Conservation (phyloP, 192 early-diverging fungal genomes). For the Oehlia diaphana region DNA sequence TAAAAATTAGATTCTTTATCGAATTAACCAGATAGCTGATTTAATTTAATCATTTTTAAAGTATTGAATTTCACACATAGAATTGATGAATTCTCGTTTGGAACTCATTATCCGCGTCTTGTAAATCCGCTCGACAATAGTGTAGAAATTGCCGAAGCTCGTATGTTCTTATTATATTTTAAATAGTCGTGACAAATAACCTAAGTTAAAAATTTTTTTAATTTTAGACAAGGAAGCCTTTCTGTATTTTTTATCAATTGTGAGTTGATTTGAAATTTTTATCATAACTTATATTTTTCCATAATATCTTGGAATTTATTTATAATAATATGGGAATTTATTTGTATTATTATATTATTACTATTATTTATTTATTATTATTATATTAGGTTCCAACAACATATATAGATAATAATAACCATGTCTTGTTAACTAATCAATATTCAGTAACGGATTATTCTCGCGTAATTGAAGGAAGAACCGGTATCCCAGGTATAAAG, state of each 20-base stretch:
- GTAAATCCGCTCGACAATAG: slow-evolving; percentile 87
- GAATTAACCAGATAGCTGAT: background rate
- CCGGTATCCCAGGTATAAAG: slow-evolving; percentile 37
- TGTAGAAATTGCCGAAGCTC: slow-evolving; percentile 59
- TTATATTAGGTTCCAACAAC: slow-evolving; percentile 61
- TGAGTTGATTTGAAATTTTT: slow-evolving; percentile 33
- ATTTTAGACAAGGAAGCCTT: slow-evolving; percentile 69
- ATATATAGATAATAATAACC: slow-evolving; percentile 61
- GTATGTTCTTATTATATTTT: slow-evolving; percentile 40
- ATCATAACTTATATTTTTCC: background rate
- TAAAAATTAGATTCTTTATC: background rate
- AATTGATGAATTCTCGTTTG: slow-evolving; percentile 91
- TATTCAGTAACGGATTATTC: slow-evolving; percentile 89
- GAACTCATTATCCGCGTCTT: slow-evolving; percentile 77
- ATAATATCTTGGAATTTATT: background rate
- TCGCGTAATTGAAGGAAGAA: slow-evolving; percentile 33
- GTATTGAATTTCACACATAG: slow-evolving; percentile 94
- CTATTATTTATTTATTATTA: background rate
- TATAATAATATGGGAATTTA: too few species aligned
- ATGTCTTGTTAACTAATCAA: slow-evolving; percentile 81
- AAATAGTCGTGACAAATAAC: background rate
- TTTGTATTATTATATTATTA: too few species aligned
- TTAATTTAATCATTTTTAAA: slow-evolving; percentile 24
- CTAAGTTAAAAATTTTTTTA: background rate
- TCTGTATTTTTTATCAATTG: slow-evolving; percentile 86